Base-by-base conservation (phyloP, 345 rosid genomes). In the Bruguiera gymnorhiza region DNA sequence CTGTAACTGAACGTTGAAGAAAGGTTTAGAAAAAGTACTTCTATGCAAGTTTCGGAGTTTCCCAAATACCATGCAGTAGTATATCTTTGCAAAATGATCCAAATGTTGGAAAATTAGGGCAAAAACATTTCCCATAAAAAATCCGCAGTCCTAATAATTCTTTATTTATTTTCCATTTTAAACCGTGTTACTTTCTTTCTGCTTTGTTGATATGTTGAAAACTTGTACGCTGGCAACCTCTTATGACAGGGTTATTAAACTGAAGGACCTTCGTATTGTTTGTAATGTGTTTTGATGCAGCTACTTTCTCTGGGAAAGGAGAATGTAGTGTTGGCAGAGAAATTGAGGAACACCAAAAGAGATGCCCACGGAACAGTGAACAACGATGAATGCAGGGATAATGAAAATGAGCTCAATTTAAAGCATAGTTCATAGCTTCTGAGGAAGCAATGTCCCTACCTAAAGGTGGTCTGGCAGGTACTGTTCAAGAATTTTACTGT, bases 391-490 rank as follows among this genome's bases (percentile, higher is more conserved):
- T 83, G 73, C 66, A 66, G 48, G 39, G 69, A 79, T 7, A 62
- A 62, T 9, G 52, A 62, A 70, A 85, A 78, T 70, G 64, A 72
- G 64, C 26, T 39, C 53, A 26, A 59, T 65, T 70, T 65, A 30
- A 43, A 77, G 50, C 82, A 71, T 57, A 80, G 57, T 74, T 72
- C 55, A n/a, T 65, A 62, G n/a, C 73, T 65, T 67, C 71, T 8
- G 77, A 78, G 55, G 81, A 73, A 79, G 77, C 34, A 66, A 79
- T 73, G 50, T 62, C 87, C 67, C 32, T 71, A 21, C 8, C 77
- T 55, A 74, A 78, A 71, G 65, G 73, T 70, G 67, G 70, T 27
- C 70, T 83, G 86, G 88, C 87, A 87, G 96, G 95, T 89, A 86
- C 66, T 70, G 50, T 64, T 50, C 69, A 19, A 43, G 50, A 43